These are phyloP conservation scores for Penicillium paxilli DNA, from an alignment of 495 filamentous ascomycete species.

Conservation along the genomic window DNA sequence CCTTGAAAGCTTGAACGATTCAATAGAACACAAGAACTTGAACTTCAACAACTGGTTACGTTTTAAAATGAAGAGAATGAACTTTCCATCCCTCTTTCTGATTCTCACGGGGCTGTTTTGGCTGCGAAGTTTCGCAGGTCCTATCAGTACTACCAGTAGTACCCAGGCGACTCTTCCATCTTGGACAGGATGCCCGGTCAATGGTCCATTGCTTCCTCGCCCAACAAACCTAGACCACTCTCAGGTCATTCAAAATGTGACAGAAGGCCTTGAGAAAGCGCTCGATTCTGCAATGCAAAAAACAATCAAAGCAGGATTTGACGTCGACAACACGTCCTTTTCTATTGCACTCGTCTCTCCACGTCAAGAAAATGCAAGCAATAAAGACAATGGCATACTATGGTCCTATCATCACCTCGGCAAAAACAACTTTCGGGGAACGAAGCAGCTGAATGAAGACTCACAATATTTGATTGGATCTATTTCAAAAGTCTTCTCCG, in stretches of 20 bases:
- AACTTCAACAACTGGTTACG: too few species aligned
- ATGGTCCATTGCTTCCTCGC: slow-evolving; percentile 13
- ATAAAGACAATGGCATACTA: not conserved
- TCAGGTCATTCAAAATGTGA: slow-evolving; percentile 4
- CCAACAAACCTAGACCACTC: slow-evolving; percentile 9
- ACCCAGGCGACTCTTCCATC: too few species aligned
- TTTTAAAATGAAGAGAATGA: too few species aligned
- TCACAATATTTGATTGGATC: slow-evolving; percentile 20
- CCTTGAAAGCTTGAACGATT: too few species aligned
- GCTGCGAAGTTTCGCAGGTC: too few species aligned
- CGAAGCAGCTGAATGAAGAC: not conserved
- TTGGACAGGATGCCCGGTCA: not conserved
- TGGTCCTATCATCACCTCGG: slow-evolving; percentile 22
- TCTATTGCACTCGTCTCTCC: slow-evolving; percentile 12
- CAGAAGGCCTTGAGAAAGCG: not conserved
- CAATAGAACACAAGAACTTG: too few species aligned
- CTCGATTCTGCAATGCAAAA: slow-evolving; percentile 10
- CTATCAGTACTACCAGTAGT: too few species aligned
- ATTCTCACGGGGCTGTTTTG: too few species aligned
- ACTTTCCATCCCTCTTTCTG: too few species aligned
- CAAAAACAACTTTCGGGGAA: slow-evolving; percentile 4
- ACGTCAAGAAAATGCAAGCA: not conserved
- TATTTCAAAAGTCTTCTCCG: slow-evolving; percentile 16
- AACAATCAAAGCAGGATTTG: slow-evolving; percentile 14
- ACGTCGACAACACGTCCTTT: slow-evolving; percentile 13